Conservation (phyloP, 768 basidiomycete species). For the Trametes punicea region DNA sequence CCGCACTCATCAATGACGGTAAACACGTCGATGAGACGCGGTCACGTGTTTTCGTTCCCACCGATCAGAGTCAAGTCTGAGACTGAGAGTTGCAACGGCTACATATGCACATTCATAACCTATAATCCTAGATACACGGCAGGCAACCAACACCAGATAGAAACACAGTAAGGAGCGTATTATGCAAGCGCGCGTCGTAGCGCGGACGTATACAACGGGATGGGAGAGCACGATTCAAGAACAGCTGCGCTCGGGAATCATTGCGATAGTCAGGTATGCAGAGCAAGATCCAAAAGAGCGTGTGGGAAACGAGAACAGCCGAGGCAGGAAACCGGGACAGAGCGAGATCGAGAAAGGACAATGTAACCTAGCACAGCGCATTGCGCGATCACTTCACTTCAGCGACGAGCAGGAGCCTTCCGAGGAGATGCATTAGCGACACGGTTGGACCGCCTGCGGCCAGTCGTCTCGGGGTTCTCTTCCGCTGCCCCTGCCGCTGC, state of each 20-base stretch:
- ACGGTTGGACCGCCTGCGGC: conserved; percentile 9
- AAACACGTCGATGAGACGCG: background rate
- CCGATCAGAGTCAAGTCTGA: background rate
- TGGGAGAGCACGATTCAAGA: background rate
- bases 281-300: background rate
- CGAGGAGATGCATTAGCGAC: conserved; percentile 1
- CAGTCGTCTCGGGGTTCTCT: background rate
- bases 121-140: conserved; percentile 15
- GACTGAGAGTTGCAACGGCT: background rate
- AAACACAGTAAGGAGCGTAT: conserved; percentile 20
- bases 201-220: conserved; percentile 4
- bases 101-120: conserved; percentile 5
- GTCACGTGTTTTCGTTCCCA: background rate
- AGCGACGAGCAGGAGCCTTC: conserved; percentile 5
- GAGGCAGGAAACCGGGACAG: background rate
- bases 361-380: background rate
- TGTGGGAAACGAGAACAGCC: background rate
- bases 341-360: background rate
- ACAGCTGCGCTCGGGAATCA: background rate
- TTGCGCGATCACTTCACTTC: background rate
- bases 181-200: conserved; percentile 6
- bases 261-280: background rate
- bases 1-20: background rate
- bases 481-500: background rate
- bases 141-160: conserved; percentile 2